These are phyloP conservation scores for Polyporus arcularius DNA, from an alignment of 768 basidiomycete species.

Conservation along the genomic window DNA sequence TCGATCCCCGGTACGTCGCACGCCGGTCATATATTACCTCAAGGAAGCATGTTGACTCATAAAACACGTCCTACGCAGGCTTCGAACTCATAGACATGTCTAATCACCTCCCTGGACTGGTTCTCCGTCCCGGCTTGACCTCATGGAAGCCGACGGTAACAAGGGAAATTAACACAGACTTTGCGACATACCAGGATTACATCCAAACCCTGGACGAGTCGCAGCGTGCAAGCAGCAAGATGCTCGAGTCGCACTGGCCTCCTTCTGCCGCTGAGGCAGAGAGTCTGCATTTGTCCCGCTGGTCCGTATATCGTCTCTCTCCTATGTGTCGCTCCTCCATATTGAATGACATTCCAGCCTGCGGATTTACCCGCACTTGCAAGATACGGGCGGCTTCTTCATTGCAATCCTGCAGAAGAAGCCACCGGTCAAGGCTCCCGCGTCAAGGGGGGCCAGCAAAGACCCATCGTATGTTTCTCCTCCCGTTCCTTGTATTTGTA, in stretches of 20 bases:
- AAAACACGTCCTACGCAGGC: slow-evolving; percentile 37
- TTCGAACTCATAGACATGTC: slow-evolving; percentile 84
- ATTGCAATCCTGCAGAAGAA: slow-evolving; percentile 82
- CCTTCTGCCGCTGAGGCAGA: slow-evolving; percentile 59
- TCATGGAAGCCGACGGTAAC: slow-evolving; percentile 78
- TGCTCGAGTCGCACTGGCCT: slow-evolving; percentile 81
- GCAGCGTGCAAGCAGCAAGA: slow-evolving; percentile 54
- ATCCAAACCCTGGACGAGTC: slow-evolving; percentile 49
- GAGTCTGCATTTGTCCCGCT: slow-evolving; percentile 64
- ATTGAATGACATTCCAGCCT: slow-evolving; percentile 49
- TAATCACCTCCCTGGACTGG: slow-evolving; percentile 65
- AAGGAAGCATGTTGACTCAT: slow-evolving; percentile 4
- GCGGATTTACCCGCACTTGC: slow-evolving; percentile 91
- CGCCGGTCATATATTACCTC: background rate
- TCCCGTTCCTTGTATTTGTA: background rate
- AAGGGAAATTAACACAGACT: slow-evolving; percentile 49
- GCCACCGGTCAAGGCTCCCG: slow-evolving; percentile 10
- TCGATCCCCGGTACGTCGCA: slow-evolving; percentile 58
- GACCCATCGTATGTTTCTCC: slow-evolving; percentile 8
- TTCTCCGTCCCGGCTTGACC: slow-evolving; percentile 73
- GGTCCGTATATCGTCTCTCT: slow-evolving; percentile 46
- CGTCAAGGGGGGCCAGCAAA: slow-evolving; percentile 1
- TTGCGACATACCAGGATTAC: slow-evolving; percentile 64
- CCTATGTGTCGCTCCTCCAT: background rate
- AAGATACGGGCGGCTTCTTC: slow-evolving; percentile 97